These are phyloP conservation scores for Closterium sp. DNA, from an alignment of 139 green algal species.

Conservation along the genomic window DNA sequence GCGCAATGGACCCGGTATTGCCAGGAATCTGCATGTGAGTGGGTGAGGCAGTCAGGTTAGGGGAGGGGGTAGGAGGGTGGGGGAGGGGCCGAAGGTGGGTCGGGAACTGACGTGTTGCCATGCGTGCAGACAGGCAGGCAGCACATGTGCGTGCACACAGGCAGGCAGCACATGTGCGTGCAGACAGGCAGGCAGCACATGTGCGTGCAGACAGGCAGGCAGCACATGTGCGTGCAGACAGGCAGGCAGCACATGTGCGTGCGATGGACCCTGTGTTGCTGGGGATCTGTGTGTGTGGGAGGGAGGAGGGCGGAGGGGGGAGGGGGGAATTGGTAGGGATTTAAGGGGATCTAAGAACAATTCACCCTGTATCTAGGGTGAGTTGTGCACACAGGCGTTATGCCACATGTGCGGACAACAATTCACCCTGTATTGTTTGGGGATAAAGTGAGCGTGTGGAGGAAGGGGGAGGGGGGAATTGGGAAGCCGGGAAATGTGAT, in stretches of 20 bases:
- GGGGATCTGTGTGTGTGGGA: constrained; percentile 13
- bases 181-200: too few relatives aligned
- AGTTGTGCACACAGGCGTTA: too few relatives aligned
- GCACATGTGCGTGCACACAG: constrained; percentile 55
- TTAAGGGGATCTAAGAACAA: not conserved
- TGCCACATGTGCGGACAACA: too few relatives aligned
- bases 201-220: too few relatives aligned
- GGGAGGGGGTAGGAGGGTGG: not conserved
- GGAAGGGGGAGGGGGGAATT: not conserved
- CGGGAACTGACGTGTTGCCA: not conserved
- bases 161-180: constrained; percentile 54
- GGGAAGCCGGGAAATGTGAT: not conserved
- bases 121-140: too few relatives aligned
- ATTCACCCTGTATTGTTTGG: too few relatives aligned
- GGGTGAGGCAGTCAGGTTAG: too few relatives aligned
- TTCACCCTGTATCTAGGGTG: too few relatives aligned
- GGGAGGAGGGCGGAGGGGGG: too few relatives aligned
- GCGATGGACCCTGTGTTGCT: constrained; percentile 51
- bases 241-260: constrained; percentile 53
- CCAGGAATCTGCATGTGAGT: constrained; percentile 42
- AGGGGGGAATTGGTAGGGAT: too few relatives aligned
- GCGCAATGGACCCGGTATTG: constrained; percentile 52
- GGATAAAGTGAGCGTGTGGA: not conserved
- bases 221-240: constrained; percentile 55
- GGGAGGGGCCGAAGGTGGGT: not conserved